phyloP scores from a whole-genome alignment of 768 basidiomycete species.

The Mycena sanguinolenta region DNA sequence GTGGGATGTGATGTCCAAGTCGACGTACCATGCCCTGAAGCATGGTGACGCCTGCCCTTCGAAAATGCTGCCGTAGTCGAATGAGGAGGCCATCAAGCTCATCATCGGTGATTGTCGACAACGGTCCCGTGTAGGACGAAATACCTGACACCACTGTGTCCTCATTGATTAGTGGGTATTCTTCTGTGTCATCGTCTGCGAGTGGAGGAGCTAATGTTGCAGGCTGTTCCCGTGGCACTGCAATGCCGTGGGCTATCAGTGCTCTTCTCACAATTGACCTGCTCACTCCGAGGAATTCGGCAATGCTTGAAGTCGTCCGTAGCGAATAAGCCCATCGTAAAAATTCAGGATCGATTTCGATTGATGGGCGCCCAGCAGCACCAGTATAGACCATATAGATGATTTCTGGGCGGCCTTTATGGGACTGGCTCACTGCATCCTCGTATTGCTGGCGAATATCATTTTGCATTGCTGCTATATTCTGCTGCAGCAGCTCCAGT shows the following conservation, averaged over 20 bases:
- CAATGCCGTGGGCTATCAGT: conserved; percentile 39
- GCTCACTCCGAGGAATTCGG: conserved; percentile 26
- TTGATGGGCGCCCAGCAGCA: conserved; percentile 41
- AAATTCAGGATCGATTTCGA: conserved; percentile 44
- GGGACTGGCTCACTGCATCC: conserved; percentile 1
- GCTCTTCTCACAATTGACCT: conserved; percentile 36
- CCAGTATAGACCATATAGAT: conserved; percentile 22
- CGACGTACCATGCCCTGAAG: conserved; percentile 38
- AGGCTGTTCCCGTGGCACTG: too few relatives aligned
- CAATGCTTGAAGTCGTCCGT: conserved; percentile 34
- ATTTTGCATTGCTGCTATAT: conserved; percentile 9
- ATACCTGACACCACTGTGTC: too few relatives aligned
- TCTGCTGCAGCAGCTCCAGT: too few relatives aligned
- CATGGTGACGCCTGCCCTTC: conserved; percentile 33
- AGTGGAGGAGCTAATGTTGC: conserved; percentile 24
- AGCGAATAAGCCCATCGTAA: conserved; percentile 37
- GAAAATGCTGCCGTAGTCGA: conserved; percentile 24
- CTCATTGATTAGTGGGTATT: too few relatives aligned
- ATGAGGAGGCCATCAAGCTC: conserved; percentile 30
- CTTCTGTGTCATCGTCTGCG: conserved; percentile 17
- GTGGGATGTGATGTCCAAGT: conserved; percentile 25
- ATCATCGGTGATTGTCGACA: background rate
- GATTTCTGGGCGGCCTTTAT: background rate
- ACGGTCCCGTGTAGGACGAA: background rate
- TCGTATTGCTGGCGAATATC: conserved; percentile 14